A percentile compares a stretch with the other conserved stretches of the same genome.
phyloP scores from a whole-genome alignment of 305 asterid genomes.

The Plantago coronopus region DNA sequence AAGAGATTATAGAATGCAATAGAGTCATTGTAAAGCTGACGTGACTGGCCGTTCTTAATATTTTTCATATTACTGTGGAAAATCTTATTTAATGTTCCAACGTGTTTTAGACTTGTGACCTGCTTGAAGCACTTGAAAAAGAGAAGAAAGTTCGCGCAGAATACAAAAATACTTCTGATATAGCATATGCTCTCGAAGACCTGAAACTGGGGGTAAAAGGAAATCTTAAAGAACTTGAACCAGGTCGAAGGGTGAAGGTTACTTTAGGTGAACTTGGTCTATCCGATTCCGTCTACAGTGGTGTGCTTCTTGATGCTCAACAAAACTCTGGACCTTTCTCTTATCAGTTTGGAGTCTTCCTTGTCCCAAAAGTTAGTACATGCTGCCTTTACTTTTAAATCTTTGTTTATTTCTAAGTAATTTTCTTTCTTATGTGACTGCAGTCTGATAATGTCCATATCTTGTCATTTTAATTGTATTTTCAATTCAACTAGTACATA shows the following conservation, averaged over 20 bases:
- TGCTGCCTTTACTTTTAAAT: not conserved
- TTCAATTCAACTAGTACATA: conserved; percentile 27
- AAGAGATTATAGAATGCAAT: not conserved
- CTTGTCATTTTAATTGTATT: conserved; percentile 7
- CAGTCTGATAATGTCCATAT: conserved; percentile 9
- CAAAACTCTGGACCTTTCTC: conserved; percentile 49
- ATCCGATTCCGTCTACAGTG: conserved; percentile 60
- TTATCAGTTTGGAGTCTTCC: conserved; percentile 68
- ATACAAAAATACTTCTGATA: conserved; percentile 47
- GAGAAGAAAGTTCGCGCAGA: conserved; percentile 55
- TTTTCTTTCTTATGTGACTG: conserved; percentile 3
- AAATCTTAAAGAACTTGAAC: conserved; percentile 56
- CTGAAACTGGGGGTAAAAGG: conserved; percentile 76
- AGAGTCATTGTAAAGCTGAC: not conserved
- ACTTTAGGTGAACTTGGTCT: conserved; percentile 67
- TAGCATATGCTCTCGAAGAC: conserved; percentile 69
- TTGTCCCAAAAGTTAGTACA: conserved; percentile 73
- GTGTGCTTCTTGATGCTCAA: conserved; percentile 77
- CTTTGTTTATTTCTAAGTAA: not conserved
- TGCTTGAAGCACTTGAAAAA: conserved; percentile 55
- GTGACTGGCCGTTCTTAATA: not conserved
- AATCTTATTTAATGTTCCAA: conserved; percentile 14
- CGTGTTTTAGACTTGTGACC: conserved; percentile 53
- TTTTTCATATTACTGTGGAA: not conserved
- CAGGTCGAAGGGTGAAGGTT: conserved; percentile 71